Evolutionary conservation across 768 basidiomycete genomes (phyloP), one percentile per base, ranked within the genome.

Genomic region (Auricularia cornea): DNA sequence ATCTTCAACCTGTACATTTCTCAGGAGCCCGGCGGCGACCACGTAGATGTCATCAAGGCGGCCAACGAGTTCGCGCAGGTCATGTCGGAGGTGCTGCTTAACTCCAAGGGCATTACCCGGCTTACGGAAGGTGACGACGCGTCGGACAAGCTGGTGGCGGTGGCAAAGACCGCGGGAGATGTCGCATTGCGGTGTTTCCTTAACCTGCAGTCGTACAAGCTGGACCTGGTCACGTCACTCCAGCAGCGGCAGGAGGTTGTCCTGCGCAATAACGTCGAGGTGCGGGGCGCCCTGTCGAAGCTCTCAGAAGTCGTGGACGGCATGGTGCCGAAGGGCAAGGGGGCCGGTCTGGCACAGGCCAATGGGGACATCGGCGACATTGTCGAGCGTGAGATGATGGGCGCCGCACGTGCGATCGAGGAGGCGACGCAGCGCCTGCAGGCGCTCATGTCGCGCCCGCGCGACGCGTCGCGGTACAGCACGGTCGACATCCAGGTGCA

Each of bases 41-140:
- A 98, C 71, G 97, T 99, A 66, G 93, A 97, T 60, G 97, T 98
- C 62, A 98, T 99, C 80, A 97, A 97, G 76, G 86, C 89, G 59
- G 93, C 96, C 65, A 98, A 98, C 76, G 94, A 96, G 70, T 87
- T 98, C 63, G 95, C 96, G 0, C 97, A 99, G 75, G 87, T 90
- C 5, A 78, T 98, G 56, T 81, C 92, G 3, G 97, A 99, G 64
- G 94, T 97, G 51, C 78, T 99, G 63, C 84, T 89, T 75, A 97
- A 92, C 75, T 88, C 92, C 61, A 98, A 98, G 77, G 97, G 97
- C 32, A 88, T 97, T 71, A 98, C 94, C 12, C 92, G 95, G 35
- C 82, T 99, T 59, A 86, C 92, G 59, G 86, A 87, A 65, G 88
- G 94, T 66, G 94, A 97, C 63, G 94, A 98, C 60, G 91, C 89